Percentiles rank a stretch among this genome's conserved stretches.
phyloP scores from a whole-genome alignment of 1,139 yeast genomes.

The Blastobotrys capitulatus region DNA sequence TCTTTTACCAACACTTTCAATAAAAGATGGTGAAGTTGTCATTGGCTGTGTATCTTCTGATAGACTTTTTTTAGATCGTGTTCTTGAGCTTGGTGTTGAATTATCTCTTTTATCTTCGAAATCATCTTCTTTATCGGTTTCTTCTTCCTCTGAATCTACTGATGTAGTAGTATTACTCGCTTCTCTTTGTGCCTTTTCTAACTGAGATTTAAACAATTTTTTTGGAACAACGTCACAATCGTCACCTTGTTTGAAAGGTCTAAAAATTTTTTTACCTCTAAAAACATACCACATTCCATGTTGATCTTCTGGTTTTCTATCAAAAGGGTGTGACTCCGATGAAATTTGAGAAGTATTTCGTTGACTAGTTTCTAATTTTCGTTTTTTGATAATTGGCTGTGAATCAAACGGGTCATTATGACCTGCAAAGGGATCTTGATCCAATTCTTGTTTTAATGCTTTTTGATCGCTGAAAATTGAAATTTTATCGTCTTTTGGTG shows the following conservation, averaged over 20 bases:
- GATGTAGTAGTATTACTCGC: not conserved
- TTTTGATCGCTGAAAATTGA: slow-evolving; percentile 22
- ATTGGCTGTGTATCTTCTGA: not conserved
- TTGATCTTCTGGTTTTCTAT: slow-evolving; percentile 20
- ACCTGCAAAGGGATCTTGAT: slow-evolving; percentile 15
- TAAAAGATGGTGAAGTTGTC: not conserved
- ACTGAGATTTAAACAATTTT: slow-evolving; percentile 18
- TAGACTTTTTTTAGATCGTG: not conserved
- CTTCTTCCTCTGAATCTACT: slow-evolving; percentile 21
- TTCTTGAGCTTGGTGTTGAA: not conserved
- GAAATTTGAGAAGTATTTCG: not conserved
- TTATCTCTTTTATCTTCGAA: not conserved
- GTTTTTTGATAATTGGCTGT: slow-evolving; percentile 4
- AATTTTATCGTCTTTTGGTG: slow-evolving; percentile 6
- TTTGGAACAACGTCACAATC: slow-evolving; percentile 22
- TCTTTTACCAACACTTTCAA: not conserved
- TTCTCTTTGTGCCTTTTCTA: not conserved
- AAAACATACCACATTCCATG: slow-evolving; percentile 38
- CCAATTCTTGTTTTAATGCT: slow-evolving; percentile 21
- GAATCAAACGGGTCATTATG: slow-evolving; percentile 10
- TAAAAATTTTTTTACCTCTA: slow-evolving; percentile 35
- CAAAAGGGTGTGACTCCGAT: slow-evolving; percentile 20
- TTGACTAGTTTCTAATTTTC: not conserved
- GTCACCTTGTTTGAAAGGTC: slow-evolving; percentile 30
- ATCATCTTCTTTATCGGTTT: slow-evolving; percentile 24